Percentiles rank a stretch among this genome's conserved stretches.
Evolutionary conservation across 495 filamentous ascomycete genomes (phyloP).

Genomic region (Jackrogersella multiformis): DNA sequence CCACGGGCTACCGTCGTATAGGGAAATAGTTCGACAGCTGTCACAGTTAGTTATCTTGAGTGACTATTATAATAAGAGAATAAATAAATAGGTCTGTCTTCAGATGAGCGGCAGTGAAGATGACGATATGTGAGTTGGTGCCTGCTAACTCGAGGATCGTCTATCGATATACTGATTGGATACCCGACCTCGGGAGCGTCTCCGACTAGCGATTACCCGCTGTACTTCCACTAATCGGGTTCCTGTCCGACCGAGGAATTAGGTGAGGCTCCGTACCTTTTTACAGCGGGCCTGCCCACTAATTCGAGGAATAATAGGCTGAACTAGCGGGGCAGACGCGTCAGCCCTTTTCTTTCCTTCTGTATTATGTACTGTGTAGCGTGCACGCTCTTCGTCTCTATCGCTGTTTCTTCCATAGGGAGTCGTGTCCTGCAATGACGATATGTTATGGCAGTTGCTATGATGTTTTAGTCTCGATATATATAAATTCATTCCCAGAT

Average conservation of each 20-base stretch:
- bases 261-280: constrained; percentile 16
- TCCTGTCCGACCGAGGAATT: neutral
- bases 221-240: constrained; percentile 10
- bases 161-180: constrained; percentile 11
- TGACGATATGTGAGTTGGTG: constrained; percentile 2
- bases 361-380: too few species aligned
- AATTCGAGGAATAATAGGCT: neutral
- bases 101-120: neutral
- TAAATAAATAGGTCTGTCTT: neutral
- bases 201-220: neutral
- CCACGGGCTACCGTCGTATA: neutral
- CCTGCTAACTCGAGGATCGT: constrained; percentile 1
- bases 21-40: neutral
- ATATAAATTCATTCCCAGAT: neutral
- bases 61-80: neutral
- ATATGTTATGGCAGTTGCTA: neutral
- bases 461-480: neutral
- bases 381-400: neutral
- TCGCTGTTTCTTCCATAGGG: neutral
- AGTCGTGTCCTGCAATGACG: neutral
- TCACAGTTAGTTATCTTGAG: too few species aligned
- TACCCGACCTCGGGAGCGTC: neutral
- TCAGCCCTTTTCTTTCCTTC: neutral
- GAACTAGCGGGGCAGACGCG: constrained; percentile 22
- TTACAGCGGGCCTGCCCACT: constrained; percentile 14